These are phyloP conservation scores for Thielaviopsis euricoi DNA, from an alignment of 2,329 filamentous ascomycete genomes.

Conservation along the genomic window DNA sequence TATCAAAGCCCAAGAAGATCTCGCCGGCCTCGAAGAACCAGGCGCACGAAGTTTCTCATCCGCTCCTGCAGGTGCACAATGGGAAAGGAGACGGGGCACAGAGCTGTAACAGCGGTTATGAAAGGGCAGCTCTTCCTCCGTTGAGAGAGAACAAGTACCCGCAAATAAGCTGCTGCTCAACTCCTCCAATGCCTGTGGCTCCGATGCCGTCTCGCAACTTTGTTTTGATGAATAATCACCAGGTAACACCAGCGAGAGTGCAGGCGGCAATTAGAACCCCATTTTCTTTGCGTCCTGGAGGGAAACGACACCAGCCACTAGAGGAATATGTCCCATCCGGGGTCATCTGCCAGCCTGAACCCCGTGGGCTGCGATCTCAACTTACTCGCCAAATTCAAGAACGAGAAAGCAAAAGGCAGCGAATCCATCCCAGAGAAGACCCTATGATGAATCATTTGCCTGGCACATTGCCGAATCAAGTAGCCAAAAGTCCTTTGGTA, in stretches of 20 bases:
- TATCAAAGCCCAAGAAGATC: not conserved
- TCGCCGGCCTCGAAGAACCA: not conserved
- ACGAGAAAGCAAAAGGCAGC: not conserved
- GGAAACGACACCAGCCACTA: not conserved
- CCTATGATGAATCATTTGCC: not conserved
- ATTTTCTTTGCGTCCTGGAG: not conserved
- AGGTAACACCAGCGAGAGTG: not conserved
- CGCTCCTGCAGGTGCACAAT: not conserved
- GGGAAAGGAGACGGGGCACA: not conserved
- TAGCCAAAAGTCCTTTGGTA: not conserved
- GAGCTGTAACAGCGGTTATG: not conserved
- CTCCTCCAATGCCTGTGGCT: not conserved
- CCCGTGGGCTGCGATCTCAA: not conserved
- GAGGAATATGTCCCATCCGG: not conserved
- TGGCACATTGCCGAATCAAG: not conserved
- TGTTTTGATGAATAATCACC: not conserved
- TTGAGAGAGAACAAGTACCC: not conserved
- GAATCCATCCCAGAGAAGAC: not conserved
- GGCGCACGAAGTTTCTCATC: not conserved
- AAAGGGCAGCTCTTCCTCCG: not conserved
- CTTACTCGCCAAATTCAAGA: conserved; percentile 3
- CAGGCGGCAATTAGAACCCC: not conserved
- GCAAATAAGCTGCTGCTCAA: not conserved
- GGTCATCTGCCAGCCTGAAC: not conserved
- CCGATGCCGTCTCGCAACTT: not conserved